phyloP scores from a whole-genome alignment of 2,329 filamentous ascomycete species.

The Pseudogymnoascus pannorum region DNA sequence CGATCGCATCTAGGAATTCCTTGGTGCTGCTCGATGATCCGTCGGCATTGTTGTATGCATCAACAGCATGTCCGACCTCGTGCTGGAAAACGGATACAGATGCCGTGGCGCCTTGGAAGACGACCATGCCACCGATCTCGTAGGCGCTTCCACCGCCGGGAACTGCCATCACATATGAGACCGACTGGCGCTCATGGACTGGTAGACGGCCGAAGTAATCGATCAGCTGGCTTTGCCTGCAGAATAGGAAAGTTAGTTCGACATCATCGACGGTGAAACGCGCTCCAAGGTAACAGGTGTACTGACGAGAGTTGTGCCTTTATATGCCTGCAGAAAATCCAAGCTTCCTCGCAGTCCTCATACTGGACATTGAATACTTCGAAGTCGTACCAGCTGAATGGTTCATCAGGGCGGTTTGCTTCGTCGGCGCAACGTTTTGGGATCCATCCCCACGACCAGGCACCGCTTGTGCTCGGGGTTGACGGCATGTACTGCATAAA shows the following conservation, averaged over 20 bases:
- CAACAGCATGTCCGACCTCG: constrained; percentile 9
- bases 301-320: constrained; percentile 17
- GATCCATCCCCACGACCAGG: constrained; percentile 5
- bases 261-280: not conserved
- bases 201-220: constrained; percentile 26
- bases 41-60: constrained; percentile 6
- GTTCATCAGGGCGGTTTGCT: not conserved
- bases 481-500: constrained; percentile 4
- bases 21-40: constrained; percentile 3
- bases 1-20: constrained; percentile 2
- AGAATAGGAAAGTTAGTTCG: constrained; percentile 5
- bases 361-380: constrained; percentile 25
- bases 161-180: constrained; percentile 23
- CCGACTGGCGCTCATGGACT: constrained; percentile 24
- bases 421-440: constrained; percentile 1
- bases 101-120: constrained; percentile 12
- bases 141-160: constrained; percentile 16
- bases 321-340: constrained; percentile 29
- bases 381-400: constrained; percentile 19
- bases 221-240: not conserved
- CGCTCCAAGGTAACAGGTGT: not conserved
- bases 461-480: not conserved
- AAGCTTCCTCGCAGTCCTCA: constrained; percentile 25
- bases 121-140: constrained; percentile 19
- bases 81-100: constrained; percentile 5